Conservation (phyloP, 768 basidiomycete species). For the Grammothele lineata region DNA sequence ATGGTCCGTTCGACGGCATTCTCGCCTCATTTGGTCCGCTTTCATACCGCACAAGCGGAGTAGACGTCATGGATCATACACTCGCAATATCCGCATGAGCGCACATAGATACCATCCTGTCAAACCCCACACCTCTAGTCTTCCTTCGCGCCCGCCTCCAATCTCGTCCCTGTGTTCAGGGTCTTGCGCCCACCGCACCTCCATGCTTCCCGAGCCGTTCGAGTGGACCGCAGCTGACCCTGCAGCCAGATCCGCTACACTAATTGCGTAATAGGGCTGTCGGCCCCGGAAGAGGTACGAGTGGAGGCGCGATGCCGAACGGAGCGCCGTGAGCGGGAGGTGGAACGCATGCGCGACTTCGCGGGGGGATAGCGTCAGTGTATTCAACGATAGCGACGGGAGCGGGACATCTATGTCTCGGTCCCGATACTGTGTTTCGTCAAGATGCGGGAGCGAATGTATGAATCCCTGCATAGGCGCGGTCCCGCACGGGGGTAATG, state of each 20-base stretch:
- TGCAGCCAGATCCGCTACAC: slow-evolving; percentile 55
- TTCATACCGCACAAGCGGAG: too few species aligned
- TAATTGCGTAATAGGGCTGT: slow-evolving; percentile 61
- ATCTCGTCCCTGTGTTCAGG: slow-evolving; percentile 36
- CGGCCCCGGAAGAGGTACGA: slow-evolving; percentile 50
- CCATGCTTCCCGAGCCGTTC: slow-evolving; percentile 10
- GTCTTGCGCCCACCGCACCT: slow-evolving; percentile 30
- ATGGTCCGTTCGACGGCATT: too few species aligned
- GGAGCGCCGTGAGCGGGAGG: slow-evolving; percentile 53
- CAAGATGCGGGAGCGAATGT: slow-evolving; percentile 8
- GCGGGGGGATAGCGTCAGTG: slow-evolving; percentile 46
- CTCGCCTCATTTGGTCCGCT: too few species aligned
- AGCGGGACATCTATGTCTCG: slow-evolving; percentile 43
- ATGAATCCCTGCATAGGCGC: slow-evolving; percentile 34
- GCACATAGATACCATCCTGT: slow-evolving; percentile 78
- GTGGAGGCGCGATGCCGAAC: slow-evolving; percentile 45
- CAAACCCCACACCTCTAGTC: slow-evolving; percentile 75
- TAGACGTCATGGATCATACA: slow-evolving; percentile 33
- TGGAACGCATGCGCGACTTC: slow-evolving; percentile 75
- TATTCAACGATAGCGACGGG: slow-evolving; percentile 53
- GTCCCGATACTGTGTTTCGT: too few species aligned
- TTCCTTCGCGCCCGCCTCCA: slow-evolving; percentile 38
- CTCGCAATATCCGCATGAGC: slow-evolving; percentile 52
- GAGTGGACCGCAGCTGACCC: slow-evolving; percentile 10
- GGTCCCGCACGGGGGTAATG: neutral